These are phyloP conservation scores for Gentiana dahurica DNA, from an alignment of 257 asterid genomes.

Conservation along the genomic window DNA sequence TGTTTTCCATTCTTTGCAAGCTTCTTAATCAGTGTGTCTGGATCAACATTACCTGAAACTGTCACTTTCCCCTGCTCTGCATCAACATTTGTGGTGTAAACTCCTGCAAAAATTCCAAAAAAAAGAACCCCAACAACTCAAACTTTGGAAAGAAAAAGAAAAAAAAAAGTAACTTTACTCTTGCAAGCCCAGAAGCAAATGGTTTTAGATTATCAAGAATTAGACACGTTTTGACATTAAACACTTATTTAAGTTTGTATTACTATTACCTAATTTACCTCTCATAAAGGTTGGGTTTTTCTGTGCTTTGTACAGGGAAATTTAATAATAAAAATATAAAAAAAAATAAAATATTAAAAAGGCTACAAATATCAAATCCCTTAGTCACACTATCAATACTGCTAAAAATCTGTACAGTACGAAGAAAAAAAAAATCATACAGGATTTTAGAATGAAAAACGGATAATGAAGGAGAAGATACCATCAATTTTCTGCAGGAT, in stretches of 20 bases:
- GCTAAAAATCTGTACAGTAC: too few species aligned
- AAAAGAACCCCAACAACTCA: not conserved
- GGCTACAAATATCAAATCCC: too few species aligned
- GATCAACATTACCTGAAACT: slow-evolving; percentile 72
- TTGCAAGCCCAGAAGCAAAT: too few species aligned
- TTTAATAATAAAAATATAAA: too few species aligned
- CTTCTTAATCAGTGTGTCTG: slow-evolving; percentile 73
- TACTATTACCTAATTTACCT: too few species aligned
- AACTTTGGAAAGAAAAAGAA: not conserved
- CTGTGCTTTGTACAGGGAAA: too few species aligned
- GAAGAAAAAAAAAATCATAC: too few species aligned
- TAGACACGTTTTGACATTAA: too few species aligned
- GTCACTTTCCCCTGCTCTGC: slow-evolving; percentile 84
- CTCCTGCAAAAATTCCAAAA: slow-evolving; percentile 32
- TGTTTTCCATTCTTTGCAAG: slow-evolving; percentile 63
- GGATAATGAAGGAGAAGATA: slow-evolving; percentile 16
- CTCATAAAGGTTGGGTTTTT: too few species aligned
- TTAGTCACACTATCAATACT: too few species aligned
- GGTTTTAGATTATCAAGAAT: not conserved
- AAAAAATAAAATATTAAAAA: too few species aligned
- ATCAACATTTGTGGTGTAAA: slow-evolving; percentile 58
- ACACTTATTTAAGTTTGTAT: too few species aligned
- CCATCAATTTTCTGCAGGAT: slow-evolving; percentile 90
- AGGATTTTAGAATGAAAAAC: slow-evolving; percentile 4
- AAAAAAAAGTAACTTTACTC: not conserved